These are phyloP conservation scores for Colletotrichum filicis DNA, from an alignment of 2,329 filamentous ascomycete species.

Conservation along the genomic window DNA sequence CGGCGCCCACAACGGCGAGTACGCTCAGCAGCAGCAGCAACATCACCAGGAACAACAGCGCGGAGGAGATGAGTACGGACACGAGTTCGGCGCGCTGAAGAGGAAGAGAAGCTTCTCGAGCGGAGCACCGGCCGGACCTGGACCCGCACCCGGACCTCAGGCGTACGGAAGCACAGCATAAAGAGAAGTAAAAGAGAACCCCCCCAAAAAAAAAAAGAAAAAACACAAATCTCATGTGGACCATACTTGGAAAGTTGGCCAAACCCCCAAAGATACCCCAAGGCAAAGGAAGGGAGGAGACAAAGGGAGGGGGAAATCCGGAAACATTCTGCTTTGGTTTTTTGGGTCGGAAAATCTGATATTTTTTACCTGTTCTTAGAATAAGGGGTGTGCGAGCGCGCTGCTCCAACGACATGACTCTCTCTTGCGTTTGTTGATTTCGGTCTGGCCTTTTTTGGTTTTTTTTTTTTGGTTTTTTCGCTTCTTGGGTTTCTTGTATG, in stretches of 20 bases:
- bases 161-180: slow-evolving; percentile 37
- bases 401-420: slow-evolving; percentile 31
- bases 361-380: not conserved
- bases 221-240: not conserved
- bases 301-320: not conserved
- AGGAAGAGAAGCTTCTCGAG: slow-evolving; percentile 52
- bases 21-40: slow-evolving; percentile 27
- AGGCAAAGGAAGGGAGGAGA: slow-evolving; percentile 2
- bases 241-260: not conserved
- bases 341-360: slow-evolving; percentile 6
- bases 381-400: slow-evolving; percentile 28
- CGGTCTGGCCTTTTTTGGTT: not conserved
- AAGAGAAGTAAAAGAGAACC: not conserved
- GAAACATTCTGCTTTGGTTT: not conserved
- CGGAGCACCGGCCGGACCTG: slow-evolving; percentile 3
- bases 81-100: slow-evolving; percentile 44
- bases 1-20: slow-evolving; percentile 30
- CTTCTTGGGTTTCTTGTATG: not conserved
- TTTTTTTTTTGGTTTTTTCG: not conserved
- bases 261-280: slow-evolving; percentile 1
- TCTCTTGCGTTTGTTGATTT: not conserved
- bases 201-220: not conserved
- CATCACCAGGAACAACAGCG: slow-evolving; percentile 36
- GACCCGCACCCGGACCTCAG: slow-evolving; percentile 34
- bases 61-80: slow-evolving; percentile 41